phyloP scores from a whole-genome alignment of 2,329 filamentous ascomycete genomes.

The Lasiodiplodia sp. region DNA sequence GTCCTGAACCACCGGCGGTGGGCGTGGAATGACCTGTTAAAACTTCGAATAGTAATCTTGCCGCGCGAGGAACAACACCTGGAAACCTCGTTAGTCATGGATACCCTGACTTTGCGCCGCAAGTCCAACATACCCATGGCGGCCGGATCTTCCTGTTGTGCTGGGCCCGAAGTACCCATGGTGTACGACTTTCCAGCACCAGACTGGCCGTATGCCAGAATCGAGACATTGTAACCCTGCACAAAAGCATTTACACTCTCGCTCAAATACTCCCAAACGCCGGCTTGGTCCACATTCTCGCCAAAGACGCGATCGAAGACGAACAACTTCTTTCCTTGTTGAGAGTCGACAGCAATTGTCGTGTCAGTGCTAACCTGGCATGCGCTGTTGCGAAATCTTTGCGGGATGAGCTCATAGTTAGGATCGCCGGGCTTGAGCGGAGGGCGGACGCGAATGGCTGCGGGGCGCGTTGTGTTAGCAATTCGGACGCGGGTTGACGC shows the following conservation, averaged over 20 bases:
- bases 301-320: constrained; percentile 96
- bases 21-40: constrained; percentile 68
- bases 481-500: constrained; percentile 21
- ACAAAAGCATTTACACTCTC: constrained; percentile 91
- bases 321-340: constrained; percentile 89
- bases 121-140: constrained; percentile 73
- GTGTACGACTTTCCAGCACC: constrained; percentile 98
- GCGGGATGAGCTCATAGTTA: constrained; percentile 92
- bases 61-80: constrained; percentile 97
- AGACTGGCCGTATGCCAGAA: constrained; percentile 96
- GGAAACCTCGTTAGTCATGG: constrained; percentile 30
- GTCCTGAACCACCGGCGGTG: constrained; percentile 69
- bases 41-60: constrained; percentile 84
- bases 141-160: constrained; percentile 73
- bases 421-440: constrained; percentile 84
- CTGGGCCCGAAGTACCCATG: constrained; percentile 92
- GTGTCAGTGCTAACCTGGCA: constrained; percentile 88
- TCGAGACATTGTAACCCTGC: constrained; percentile 97
- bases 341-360: constrained; percentile 83
- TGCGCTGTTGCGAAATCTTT: constrained; percentile 91
- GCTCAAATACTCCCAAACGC: constrained; percentile 90
- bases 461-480: constrained; percentile 38
- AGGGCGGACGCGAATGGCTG: constrained; percentile 92
- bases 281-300: constrained; percentile 82
- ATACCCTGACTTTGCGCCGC: neutral